These are phyloP conservation scores for Metschnikowia cerradonensis DNA, from an alignment of 805 yeast species.

Conservation along the genomic window DNA sequence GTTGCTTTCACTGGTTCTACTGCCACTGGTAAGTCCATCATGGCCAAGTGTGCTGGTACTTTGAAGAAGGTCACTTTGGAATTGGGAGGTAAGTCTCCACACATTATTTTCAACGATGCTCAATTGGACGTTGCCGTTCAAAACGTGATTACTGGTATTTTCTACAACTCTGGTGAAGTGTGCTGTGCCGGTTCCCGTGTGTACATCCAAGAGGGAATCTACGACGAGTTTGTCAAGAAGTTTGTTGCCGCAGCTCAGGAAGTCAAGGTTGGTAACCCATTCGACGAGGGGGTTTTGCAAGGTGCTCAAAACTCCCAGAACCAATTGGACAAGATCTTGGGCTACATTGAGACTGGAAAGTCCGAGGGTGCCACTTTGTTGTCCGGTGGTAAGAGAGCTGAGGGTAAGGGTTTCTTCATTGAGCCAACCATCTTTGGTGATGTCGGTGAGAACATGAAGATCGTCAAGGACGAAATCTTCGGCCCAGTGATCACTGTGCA, in stretches of 20 bases:
- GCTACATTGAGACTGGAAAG: conserved; percentile 72
- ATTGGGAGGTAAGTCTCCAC: conserved; percentile 96
- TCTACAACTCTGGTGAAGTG: conserved; percentile 92
- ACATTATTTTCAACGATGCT: conserved; percentile 82
- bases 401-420: conserved; percentile 61
- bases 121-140: conserved; percentile 72
- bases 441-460: conserved; percentile 66
- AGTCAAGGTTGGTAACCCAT: conserved; percentile 78
- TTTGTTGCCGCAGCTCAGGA: conserved; percentile 51
- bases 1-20: conserved; percentile 96
- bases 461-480: conserved; percentile 86
- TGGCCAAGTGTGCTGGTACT: conserved; percentile 71
- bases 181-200: conserved; percentile 94
- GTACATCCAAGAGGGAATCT: conserved; percentile 79
- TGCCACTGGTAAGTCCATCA: conserved; percentile 78
- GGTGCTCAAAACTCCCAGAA: conserved; percentile 88
- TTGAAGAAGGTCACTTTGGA: conserved; percentile 90
- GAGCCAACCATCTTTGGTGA: conserved; percentile 85
- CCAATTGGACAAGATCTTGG: conserved; percentile 75
- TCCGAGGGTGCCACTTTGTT: conserved; percentile 80
- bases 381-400: conserved; percentile 62
- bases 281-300: conserved; percentile 70
- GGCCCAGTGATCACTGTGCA: conserved; percentile 89
- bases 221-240: conserved; percentile 68
- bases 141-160: conserved; percentile 76